Evolutionary conservation across 2,329 filamentous ascomycete genomes (phyloP), one percentile per base, ranked within the genome.

Genomic region (Fonsecaea multimorphosa): DNA sequence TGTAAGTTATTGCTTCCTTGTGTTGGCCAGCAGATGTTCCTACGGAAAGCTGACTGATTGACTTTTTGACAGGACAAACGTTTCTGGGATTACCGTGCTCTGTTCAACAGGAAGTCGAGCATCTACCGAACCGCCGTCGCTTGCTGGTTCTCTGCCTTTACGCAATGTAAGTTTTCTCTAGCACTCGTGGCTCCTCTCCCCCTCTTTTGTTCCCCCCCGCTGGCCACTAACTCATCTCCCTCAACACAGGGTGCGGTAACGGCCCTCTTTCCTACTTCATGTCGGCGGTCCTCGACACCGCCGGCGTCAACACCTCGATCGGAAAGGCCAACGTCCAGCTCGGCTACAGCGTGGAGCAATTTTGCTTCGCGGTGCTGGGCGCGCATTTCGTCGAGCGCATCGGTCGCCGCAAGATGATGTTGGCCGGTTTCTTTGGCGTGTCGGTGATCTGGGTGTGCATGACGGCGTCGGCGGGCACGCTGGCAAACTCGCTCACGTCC

Each of bases 341-440:
- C 12, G 83, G 83, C 73, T 83, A 85, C 74, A 81, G 82, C 36
- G 79, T 84, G 68, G 84, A 86, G 73, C 83, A 85, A 27, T 81
- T 85, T 27, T 76, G 86, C 36, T 84, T 82, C 72, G 83, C 85
- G 19, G 77, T 86, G 19, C 70, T 83, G 0, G 87, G 87, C 53
- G 85, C 86, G 3, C 78, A 81, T 14, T 78, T 88, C 57, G 85
- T 85, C 1, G 86, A 88, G 44, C 79, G 80, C 1, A 65, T 87
- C 5, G 85, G 86, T n/a, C 84, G 87, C 40, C 83, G 87, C 2
- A 84, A 84, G n/a, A 77, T 85, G 34, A 77, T 86, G 46, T 73
- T 86, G 58, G 82, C 82, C 65, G 83, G 81, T 24, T 81, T 84
- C 69, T 76, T 80, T 1, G 79, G 78, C 27, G 81, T 83, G 61